Base-by-base conservation (phyloP, 2,329 filamentous ascomycete species). In the Elsinoe fawcettii region DNA sequence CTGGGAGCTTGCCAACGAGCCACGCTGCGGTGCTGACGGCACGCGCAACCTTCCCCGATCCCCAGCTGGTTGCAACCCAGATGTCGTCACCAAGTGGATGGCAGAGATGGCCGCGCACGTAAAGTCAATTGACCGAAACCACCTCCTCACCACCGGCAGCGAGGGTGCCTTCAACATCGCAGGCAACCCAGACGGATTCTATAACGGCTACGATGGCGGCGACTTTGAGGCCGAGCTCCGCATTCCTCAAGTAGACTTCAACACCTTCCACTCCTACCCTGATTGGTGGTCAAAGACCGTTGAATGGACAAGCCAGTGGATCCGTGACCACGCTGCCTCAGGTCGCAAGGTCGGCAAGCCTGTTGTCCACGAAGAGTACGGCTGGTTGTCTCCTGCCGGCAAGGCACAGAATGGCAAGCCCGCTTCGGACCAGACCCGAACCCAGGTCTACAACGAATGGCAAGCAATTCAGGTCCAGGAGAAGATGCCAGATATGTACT, bases 1-100 rank as follows among this genome's bases (percentile, higher is more conserved):
- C 0, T 87, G 84, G 84, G 84, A 87, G 64, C 71, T 87, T 2
- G 80, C 76, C 59, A 87, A 87, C 62, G 84, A 87, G 69, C 80
- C 83, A 14, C 75, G 83, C 59, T 86, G 83, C 71, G 73, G 75
- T 11, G 77, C 80, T 8, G 86, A 84, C 64, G 71, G 73, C 39
- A 78, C 79, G 1, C 74, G 76, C 11, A 75, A 84, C 25, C 74
- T 86, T 59, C 68, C 68, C 5, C 64, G 68, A 23, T 67, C 65
- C 36, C 49, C 49, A 11, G 59, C 60, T 12, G 65, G 62, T 32
- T 69, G 66, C 63, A 66, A 63, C 2, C 67, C 78, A 0, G 71
- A 71, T 1, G 65, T 73, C 1, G 66, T 80, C 8, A 75, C 73
- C 1, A 66, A 63, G 0, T 82, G 79, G 79, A 73, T 77, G 51